Evolutionary conservation across 139 green algal species (phyloP), one percentile per base, ranked within the genome.

Genomic region (Chlorella sorokiniana): DNA sequence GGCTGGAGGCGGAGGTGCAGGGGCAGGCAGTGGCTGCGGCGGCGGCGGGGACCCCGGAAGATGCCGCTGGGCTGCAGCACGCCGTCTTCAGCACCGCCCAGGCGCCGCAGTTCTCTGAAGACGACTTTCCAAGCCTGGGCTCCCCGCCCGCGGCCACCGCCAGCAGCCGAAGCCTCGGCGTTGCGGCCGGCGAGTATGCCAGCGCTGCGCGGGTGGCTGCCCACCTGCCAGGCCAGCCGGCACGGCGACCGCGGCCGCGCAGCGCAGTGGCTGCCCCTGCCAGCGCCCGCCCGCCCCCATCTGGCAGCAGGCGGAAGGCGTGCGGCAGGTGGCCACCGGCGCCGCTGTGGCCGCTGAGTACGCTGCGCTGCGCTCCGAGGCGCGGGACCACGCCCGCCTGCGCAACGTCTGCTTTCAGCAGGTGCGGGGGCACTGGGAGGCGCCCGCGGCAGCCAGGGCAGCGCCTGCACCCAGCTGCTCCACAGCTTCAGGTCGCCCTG

Each of bases 331-430:
- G 63, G 62, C 72, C 31, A 93, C 92, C 27, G 93, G 93, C 0
- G 78, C 74, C 31, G 79, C 79, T 31, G 84, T 93, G n/a, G 86
- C 86, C 0, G 52, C 76, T 35, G 79, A 94, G 68, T 96, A 96
- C 70, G 69, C 64, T 0, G 69, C 83, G 3, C 82, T 79, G 3
- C 67, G 93, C 16, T 82, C 83, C 5, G 88, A 91, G 33, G 92
- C 93, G 0, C 67, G 91, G 3, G 91, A 95, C 76, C 86, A 92
- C 37, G 89, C 89, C 7, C 85, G 90, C 27, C 62, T 94, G 20
- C 84, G 93, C 69, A 96, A 96, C 65, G 62, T 70, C 1, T 96
- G 71, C 86, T 96, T 96, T 70, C 78, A 94, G 79, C 85, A 96
- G 86, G 90, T 86, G 33, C 54, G 72, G 1, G 14, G 18, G 6